A percentile compares a stretch with the other conserved stretches of the same genome.
Conservation (phyloP, 108 stramenopile species). For the Bacterosira constricta region DNA sequence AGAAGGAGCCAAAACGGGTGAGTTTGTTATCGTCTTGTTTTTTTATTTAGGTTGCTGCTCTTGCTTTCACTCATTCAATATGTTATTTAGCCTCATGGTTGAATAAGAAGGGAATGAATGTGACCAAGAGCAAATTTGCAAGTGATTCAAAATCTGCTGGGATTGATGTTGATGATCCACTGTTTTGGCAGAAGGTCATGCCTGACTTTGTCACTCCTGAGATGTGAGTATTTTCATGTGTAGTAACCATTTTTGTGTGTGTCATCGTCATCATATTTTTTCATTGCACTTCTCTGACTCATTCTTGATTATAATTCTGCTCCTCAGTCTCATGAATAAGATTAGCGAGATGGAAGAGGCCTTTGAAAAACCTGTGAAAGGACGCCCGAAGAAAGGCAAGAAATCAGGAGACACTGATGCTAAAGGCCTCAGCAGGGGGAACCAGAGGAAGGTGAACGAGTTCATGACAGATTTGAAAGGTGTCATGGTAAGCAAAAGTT, state of each 20-base stretch:
- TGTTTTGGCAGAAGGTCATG: slow-evolving; percentile 97
- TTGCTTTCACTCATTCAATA: too few relatives aligned
- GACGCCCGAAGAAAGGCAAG: slow-evolving; percentile 18
- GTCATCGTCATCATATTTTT: too few relatives aligned
- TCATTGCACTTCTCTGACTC: neutral
- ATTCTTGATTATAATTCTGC: neutral
- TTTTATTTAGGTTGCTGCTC: too few relatives aligned
- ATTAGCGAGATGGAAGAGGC: slow-evolving; percentile 39
- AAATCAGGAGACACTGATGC: slow-evolving; percentile 24
- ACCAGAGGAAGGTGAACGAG: slow-evolving; percentile 77
- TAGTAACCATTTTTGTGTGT: neutral
- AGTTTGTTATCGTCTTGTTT: too few relatives aligned
- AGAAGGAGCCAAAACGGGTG: slow-evolving; percentile 89
- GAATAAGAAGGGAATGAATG: slow-evolving; percentile 84
- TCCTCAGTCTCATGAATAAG: slow-evolving; percentile 25
- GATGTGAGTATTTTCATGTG: slow-evolving; percentile 30
- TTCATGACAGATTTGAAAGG: slow-evolving; percentile 83
- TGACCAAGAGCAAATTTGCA: slow-evolving; percentile 84
- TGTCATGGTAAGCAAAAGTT: slow-evolving; percentile 57
- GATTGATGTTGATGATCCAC: slow-evolving; percentile 85
- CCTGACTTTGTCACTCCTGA: slow-evolving; percentile 91
- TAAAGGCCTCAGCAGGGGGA: slow-evolving; percentile 50
- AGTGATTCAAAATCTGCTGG: slow-evolving; percentile 67
- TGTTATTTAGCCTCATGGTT: slow-evolving; percentile 91
- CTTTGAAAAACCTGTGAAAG: slow-evolving; percentile 40